Base-by-base conservation (phyloP, 805 yeast genomes). In the Suhomyces sp. region DNA sequence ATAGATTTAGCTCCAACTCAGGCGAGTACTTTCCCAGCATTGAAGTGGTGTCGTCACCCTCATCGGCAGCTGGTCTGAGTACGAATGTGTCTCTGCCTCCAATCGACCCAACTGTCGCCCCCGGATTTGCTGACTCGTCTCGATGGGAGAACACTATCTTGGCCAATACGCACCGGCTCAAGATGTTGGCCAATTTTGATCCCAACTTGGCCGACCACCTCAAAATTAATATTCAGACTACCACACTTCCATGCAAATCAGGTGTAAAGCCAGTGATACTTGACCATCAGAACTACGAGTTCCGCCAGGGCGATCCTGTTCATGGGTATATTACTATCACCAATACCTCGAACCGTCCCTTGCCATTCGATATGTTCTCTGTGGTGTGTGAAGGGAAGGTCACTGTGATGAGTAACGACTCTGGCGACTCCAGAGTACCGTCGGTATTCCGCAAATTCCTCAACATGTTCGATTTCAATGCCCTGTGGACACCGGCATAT, bases 381-480 rank as follows among this genome's bases (percentile, higher is more conserved):
- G 70, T 67, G 40, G 64, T 65, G 10, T 60, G 66, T 17, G 71
- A 67, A 47, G 71, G 71, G 5, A 61, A 64, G 24, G 47, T 65
- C 10, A 54, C 65, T 7, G 71, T 67, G 40, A 55, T 57, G 48
- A 17, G 24, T 12, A 60, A 65, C 22, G 65, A 59, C 40, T 54
- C 54, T 13, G 54, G 33, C 5, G 63, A 59, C 12, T 54, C 56
- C 27, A 60, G 55, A 54, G 40, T 40, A n/a, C 68, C 70, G 12
- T 55, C 57, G 42, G 57, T 64, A 5, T 64, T 61, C 54, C 60
- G 60, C 57, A 67, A 67, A 57, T 67, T 67, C 51, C 61, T 67
- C 49, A 67, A 67, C 48, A 66, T 65, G 71, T 66, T 65, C 49
- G 71, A 67, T 48, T 67, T 58, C 55, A 56, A 59, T 19, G 70